Percentiles rank a stretch among this genome's conserved stretches.
Evolutionary conservation across 345 rosid species (phyloP).

Genomic region (sweet orange (Citrus sinensis)): DNA sequence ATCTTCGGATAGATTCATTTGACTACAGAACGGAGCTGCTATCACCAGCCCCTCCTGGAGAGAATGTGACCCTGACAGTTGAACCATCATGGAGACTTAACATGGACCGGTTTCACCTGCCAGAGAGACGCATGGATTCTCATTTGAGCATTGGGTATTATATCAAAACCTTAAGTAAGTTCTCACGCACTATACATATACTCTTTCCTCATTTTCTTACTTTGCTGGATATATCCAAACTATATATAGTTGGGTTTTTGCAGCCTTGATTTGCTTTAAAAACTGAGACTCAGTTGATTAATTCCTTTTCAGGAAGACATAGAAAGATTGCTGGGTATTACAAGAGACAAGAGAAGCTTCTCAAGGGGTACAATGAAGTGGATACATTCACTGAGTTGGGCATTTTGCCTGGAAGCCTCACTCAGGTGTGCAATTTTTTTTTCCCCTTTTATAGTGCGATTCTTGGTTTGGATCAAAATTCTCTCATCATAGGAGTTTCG

Average conservation of each 20-base stretch:
- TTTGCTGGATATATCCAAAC: background rate
- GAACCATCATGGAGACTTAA: slow-evolving; percentile 45
- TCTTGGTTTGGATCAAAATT: background rate
- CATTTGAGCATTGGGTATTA: slow-evolving; percentile 14
- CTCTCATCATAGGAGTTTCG: background rate
- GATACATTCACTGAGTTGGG: slow-evolving; percentile 47
- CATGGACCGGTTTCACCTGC: slow-evolving; percentile 35
- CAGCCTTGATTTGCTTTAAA: background rate
- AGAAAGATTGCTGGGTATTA: slow-evolving; percentile 36
- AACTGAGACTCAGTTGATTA: background rate
- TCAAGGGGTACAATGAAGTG: slow-evolving; percentile 43
- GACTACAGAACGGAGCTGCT: slow-evolving; percentile 47
- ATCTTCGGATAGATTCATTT: slow-evolving; percentile 31
- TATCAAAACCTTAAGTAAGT: slow-evolving; percentile 22
- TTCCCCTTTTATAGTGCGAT: background rate
- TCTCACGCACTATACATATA: no score
- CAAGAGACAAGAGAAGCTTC: slow-evolving; percentile 41
- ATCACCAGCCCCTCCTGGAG: slow-evolving; percentile 34
- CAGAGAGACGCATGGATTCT: slow-evolving; percentile 24
- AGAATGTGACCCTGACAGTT: background rate
- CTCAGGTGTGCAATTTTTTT: slow-evolving; percentile 24
- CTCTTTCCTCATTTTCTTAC: no score
- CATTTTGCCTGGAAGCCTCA: slow-evolving; percentile 28
- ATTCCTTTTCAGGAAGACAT: slow-evolving; percentile 24
- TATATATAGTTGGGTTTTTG: background rate